Base-by-base conservation (phyloP, 1,139 yeast genomes). In the Pichia sp. region DNA sequence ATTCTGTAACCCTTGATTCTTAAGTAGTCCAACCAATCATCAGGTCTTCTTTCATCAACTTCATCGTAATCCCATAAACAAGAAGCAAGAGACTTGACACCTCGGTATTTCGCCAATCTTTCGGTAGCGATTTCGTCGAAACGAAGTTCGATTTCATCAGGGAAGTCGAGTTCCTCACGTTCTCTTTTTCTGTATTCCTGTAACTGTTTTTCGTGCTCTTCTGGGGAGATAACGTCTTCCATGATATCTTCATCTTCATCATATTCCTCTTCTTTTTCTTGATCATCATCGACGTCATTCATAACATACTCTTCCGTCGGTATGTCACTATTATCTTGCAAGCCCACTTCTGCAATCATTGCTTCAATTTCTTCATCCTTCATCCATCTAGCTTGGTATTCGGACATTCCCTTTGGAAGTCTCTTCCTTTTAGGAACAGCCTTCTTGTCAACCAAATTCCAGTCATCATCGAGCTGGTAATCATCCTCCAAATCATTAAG, bases 371-470 rank as follows among this genome's bases (percentile, higher is more conserved):
- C 78, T 54, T 83, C 85, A 52, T 81, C 95, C 51, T 90, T 74
- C 63, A 87, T 80, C 99, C 99, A 93, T 67, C 89, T 82, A 7
- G 96, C 89, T 72, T 93, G 99, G 69, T 92, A 92, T 56, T 87
- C 96, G 0, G 97, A 90, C 49, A 96, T 85, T 26, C 98, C 98
- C 65, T 81, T 81, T 19, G 98, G 98, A 34, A 89, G 74, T 64
- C 75, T 80, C 56, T 71, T 74, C 66, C 72, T 70, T 46, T 47
- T 51, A 55, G 67, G 58, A 41, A 51, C 51, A 32, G 44, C 30
- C 56, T 61, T 47, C 70, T 62, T 47, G 72, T 77, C 77, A 43
- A 75, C 78, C 36, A 73, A 76, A 51, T 76, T 75, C 51, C 71
- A 72, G 11, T 76, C 77, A 29, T 53, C 62, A 11, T 13, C 10